These are phyloP conservation scores for Suhomyces pyralidae DNA, from an alignment of 805 yeast genomes.

Conservation along the genomic window DNA sequence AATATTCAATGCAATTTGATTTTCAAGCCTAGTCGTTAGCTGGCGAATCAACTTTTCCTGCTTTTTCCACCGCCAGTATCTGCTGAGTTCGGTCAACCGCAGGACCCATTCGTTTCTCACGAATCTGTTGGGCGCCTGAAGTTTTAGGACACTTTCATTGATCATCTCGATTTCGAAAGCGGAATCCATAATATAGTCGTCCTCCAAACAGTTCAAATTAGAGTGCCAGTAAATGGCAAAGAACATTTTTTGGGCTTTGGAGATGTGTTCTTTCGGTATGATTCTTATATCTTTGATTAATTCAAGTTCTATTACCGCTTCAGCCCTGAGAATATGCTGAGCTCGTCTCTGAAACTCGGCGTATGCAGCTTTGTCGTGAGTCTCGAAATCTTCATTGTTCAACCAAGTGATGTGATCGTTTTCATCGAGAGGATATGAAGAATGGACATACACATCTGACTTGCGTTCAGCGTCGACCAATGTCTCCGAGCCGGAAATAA, in stretches of 20 bases:
- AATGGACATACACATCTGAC: constrained; percentile 36
- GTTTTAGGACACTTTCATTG: constrained; percentile 44
- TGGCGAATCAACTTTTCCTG: constrained; percentile 39
- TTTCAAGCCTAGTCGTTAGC: constrained; percentile 38
- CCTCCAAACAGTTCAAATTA: constrained; percentile 17
- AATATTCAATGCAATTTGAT: constrained; percentile 46
- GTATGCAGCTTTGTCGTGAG: constrained; percentile 56
- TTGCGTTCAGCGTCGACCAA: constrained; percentile 13
- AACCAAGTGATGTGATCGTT: constrained; percentile 64
- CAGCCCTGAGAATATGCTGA: constrained; percentile 52
- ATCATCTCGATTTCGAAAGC: constrained; percentile 51
- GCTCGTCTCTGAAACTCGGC: constrained; percentile 63
- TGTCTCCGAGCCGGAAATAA: background rate
- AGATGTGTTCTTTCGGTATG: constrained; percentile 22
- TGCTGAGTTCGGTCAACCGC: constrained; percentile 40
- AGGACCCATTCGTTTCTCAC: constrained; percentile 67
- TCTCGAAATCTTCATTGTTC: constrained; percentile 40
- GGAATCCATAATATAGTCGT: constrained; percentile 39
- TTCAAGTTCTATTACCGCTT: constrained; percentile 59
- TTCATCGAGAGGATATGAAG: constrained; percentile 53
- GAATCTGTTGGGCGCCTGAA: constrained; percentile 52
- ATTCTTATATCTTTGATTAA: constrained; percentile 41
- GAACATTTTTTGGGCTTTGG: constrained; percentile 22
- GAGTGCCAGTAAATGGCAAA: constrained; percentile 33
- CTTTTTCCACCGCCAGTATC: constrained; percentile 59